These are phyloP conservation scores for Marchantia polymorpha DNA, from an alignment of 225 moss, liverwort and hornwort species.

Conservation along the genomic window DNA sequence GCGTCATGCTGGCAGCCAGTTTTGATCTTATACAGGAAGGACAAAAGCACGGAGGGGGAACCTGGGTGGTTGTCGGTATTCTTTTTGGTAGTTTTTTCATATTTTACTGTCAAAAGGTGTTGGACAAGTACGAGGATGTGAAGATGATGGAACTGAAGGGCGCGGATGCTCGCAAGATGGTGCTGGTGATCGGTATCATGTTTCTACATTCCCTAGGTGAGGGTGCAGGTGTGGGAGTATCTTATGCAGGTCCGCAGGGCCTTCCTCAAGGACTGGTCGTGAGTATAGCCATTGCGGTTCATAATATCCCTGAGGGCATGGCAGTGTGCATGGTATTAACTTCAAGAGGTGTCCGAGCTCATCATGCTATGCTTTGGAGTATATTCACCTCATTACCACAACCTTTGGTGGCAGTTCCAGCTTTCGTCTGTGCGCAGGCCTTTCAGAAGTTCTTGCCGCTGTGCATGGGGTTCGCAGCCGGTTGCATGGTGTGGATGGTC, in stretches of 20 bases:
- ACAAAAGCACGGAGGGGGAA: conserved; percentile 81
- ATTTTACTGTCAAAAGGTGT: conserved; percentile 63
- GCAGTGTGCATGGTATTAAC: conserved; percentile 94
- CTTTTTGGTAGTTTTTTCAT: conserved; percentile 82
- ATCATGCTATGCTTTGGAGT: conserved; percentile 87
- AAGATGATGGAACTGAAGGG: conserved; percentile 93
- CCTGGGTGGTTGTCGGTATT: conserved; percentile 88
- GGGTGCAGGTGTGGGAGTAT: conserved; percentile 95
- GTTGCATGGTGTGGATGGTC: conserved; percentile 99
- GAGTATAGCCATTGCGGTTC: conserved; percentile 92
- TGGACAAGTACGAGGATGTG: conserved; percentile 77
- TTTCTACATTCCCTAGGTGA: conserved; percentile 94
- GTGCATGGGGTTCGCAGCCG: conserved; percentile 95
- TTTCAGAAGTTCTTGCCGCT: conserved; percentile 85
- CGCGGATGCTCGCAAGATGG: conserved; percentile 85
- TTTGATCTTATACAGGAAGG: conserved; percentile 99
- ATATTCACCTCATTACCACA: conserved; percentile 97
- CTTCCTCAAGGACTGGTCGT: conserved; percentile 89
- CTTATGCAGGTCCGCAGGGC: conserved; percentile 87
- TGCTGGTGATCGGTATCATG: conserved; percentile 91
- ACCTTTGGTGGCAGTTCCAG: conserved; percentile 90
- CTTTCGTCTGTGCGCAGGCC: conserved; percentile 88
- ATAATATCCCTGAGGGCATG: conserved; percentile 91
- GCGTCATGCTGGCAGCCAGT: conserved; percentile 97
- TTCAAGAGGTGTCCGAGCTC: conserved; percentile 71